Conservation (phyloP, 1,139 yeast genomes). For the Suhomyces atakaporum region DNA sequence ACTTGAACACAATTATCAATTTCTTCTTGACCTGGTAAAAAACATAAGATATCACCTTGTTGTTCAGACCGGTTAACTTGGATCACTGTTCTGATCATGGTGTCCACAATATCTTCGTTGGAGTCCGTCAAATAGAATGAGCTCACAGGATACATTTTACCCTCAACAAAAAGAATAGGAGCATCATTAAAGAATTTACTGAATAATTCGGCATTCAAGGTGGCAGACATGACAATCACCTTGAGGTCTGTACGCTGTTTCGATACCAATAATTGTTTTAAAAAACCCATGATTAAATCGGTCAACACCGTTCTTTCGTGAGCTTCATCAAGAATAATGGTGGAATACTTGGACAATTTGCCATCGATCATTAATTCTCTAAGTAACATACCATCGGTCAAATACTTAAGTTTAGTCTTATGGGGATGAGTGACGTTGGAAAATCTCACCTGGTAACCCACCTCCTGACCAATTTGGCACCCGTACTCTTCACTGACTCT, state of each 20-base stretch:
- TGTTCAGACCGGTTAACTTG: slow-evolving; percentile 80
- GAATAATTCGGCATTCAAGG: slow-evolving; percentile 89
- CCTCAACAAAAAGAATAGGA: slow-evolving; percentile 83
- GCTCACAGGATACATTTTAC: slow-evolving; percentile 84
- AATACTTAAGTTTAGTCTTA: slow-evolving; percentile 71
- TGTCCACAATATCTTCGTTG: slow-evolving; percentile 82
- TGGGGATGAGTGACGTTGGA: slow-evolving; percentile 39
- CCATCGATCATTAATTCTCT: slow-evolving; percentile 86
- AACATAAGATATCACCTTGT: slow-evolving; percentile 86
- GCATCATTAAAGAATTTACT: slow-evolving; percentile 75
- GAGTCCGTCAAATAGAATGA: slow-evolving; percentile 60
- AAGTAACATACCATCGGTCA: slow-evolving; percentile 96
- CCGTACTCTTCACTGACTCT: slow-evolving; percentile 93
- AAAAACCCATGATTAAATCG: slow-evolving; percentile 84
- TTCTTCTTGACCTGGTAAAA: slow-evolving; percentile 96
- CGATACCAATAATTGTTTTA: slow-evolving; percentile 60
- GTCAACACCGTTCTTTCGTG: slow-evolving; percentile 95
- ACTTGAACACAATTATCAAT: slow-evolving; percentile 81
- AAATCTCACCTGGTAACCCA: slow-evolving; percentile 95
- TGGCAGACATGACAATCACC: slow-evolving; percentile 87
- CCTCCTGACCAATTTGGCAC: slow-evolving; percentile 70
- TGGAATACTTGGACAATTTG: slow-evolving; percentile 61
- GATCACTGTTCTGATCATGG: slow-evolving; percentile 69
- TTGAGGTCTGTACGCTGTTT: slow-evolving; percentile 56
- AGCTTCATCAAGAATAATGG: slow-evolving; percentile 92